Evolutionary conservation across 2,329 filamentous ascomycete species (phyloP), one percentile per base, ranked within the genome.

Genomic region (Tolypocladium capitatum): DNA sequence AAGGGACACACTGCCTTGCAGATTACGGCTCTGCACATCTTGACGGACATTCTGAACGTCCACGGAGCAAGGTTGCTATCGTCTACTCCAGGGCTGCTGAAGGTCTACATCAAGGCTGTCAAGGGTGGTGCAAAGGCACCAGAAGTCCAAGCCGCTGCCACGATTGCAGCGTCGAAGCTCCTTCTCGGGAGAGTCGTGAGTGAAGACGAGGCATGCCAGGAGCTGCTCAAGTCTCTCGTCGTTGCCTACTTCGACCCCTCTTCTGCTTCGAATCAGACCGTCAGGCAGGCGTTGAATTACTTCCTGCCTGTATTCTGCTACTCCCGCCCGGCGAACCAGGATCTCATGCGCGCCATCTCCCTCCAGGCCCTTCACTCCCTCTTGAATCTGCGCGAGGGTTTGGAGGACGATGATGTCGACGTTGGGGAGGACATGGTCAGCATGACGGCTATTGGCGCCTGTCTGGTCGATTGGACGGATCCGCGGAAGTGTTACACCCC

Each of bases 271-370:
- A 96, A 96, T 60, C 84, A 91, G 55, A 81, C 81, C 9, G 81
- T 96, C 7, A 75, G 89, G 21, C 91, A 97, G 64, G 84, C 86
- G 0, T 73, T 97, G 47, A 88, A 86, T 54, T 97, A 97, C 65
- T 96, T 96, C 73, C 71, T 97, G 33, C 91, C 91, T 0, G 90
- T 96, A 0, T 97, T 94, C 69, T 92, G 87, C 64, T 94, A 91
- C 65, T 90, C 85, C 8, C 78, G 86, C 3, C 65, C 81, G 4
- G 84, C 86, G 53, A 95, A 96, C 58, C 89, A 92, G 53, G 77
- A 84, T 28, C 75, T 88, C 32, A 89, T 97, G 84, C 79, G 81
- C 7, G 68, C 72, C 18, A 77, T 96, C 20, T 78, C 84, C 0
- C 76, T 91, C 2, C 78, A 84, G 27, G 80, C 88, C 0, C 69